These are phyloP conservation scores for Passiflora organensis DNA, from an alignment of 345 rosid species.

Conservation along the genomic window DNA sequence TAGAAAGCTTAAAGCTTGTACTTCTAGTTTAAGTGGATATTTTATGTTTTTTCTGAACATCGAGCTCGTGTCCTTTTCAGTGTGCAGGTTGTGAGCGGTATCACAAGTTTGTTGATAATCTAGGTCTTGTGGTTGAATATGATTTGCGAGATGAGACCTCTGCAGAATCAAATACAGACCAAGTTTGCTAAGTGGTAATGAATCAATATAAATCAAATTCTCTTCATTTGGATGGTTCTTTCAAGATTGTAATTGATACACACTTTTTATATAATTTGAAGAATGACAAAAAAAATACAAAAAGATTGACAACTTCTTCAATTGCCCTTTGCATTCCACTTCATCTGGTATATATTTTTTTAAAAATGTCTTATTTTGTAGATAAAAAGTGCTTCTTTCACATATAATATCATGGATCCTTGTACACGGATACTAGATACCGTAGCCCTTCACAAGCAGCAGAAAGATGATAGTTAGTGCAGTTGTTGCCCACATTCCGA, in stretches of 20 bases:
- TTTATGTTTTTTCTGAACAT: slow-evolving; percentile 14
- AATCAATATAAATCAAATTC: neutral
- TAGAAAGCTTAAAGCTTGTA: neutral
- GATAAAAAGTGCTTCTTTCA: no score
- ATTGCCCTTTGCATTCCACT: slow-evolving; percentile 17
- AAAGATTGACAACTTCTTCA: slow-evolving; percentile 12
- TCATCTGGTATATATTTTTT: slow-evolving; percentile 21
- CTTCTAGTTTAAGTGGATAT: slow-evolving; percentile 1
- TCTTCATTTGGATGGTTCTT: slow-evolving; percentile 1
- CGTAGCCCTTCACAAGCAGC: slow-evolving; percentile 40
- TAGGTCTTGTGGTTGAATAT: slow-evolving; percentile 75
- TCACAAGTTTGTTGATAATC: slow-evolving; percentile 90
- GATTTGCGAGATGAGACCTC: slow-evolving; percentile 55
- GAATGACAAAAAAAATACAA: slow-evolving; percentile 23
- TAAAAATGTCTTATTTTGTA: slow-evolving; percentile 16
- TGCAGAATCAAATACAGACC: slow-evolving; percentile 34
- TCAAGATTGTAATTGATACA: slow-evolving; percentile 12
- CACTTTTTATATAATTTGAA: slow-evolving; percentile 12
- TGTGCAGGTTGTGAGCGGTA: slow-evolving; percentile 85
- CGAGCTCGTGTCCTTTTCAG: slow-evolving; percentile 35
- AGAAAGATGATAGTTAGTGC: slow-evolving; percentile 45
- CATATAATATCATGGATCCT: slow-evolving; percentile 13
- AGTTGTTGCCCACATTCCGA: slow-evolving; percentile 41
- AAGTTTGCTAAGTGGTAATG: slow-evolving; percentile 28
- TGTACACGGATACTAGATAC: slow-evolving; percentile 26